phyloP scores from a whole-genome alignment of 2,329 filamentous ascomycete genomes.

The Diaporthe batatas region DNA sequence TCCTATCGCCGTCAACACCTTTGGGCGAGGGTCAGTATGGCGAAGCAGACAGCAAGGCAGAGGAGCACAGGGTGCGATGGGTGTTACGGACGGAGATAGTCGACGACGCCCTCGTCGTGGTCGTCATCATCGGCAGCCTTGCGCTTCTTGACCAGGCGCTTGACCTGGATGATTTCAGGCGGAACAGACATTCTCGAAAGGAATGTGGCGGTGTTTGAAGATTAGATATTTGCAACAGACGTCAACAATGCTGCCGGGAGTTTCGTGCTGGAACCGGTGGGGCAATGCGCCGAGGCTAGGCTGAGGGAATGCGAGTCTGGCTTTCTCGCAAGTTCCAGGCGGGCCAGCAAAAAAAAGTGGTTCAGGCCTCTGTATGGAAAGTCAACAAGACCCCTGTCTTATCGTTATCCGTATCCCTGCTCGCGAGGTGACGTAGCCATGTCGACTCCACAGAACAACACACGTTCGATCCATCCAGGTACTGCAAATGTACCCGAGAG shows the following conservation, averaged over 20 bases:
- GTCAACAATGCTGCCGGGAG: neutral
- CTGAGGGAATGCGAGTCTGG: slow-evolving; percentile 5
- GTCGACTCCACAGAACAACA: slow-evolving; percentile 31
- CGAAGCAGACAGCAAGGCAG: slow-evolving; percentile 32
- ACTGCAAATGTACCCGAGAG: slow-evolving; percentile 1
- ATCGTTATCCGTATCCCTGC: slow-evolving; percentile 29
- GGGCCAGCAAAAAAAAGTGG: slow-evolving; percentile 23
- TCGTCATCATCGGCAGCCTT: slow-evolving; percentile 69
- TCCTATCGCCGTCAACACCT: slow-evolving; percentile 67
- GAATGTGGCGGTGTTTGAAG: neutral
- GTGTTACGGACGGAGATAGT: slow-evolving; percentile 64
- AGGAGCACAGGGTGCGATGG: slow-evolving; percentile 31
- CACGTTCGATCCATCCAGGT: slow-evolving; percentile 15
- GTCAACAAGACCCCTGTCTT: slow-evolving; percentile 32
- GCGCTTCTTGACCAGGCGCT: slow-evolving; percentile 55
- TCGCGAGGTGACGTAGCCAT: slow-evolving; percentile 30
- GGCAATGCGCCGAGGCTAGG: slow-evolving; percentile 19
- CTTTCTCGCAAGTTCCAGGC: neutral
- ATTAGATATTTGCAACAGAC: too few species aligned
- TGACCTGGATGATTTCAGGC: slow-evolving; percentile 71
- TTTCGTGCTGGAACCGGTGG: slow-evolving; percentile 19
- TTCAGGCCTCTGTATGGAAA: neutral
- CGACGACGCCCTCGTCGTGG: slow-evolving; percentile 65
- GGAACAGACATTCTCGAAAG: slow-evolving; percentile 65
- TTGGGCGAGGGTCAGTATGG: slow-evolving; percentile 23